Conservation (phyloP, 2,329 filamentous ascomycete species). For the Fusarium coicis region DNA sequence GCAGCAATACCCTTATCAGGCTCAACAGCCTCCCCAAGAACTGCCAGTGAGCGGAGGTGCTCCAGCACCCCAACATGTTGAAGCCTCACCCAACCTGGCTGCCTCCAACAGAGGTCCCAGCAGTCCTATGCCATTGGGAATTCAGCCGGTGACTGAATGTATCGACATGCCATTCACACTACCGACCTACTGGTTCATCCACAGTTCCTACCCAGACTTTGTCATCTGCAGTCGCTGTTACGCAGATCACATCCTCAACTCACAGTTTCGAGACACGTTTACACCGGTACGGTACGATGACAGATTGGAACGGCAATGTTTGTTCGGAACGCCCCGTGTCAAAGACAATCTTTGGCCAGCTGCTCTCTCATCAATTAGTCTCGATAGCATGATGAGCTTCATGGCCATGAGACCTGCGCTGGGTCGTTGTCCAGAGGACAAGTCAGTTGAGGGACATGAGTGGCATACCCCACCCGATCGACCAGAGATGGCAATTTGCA, state of each 20-base stretch:
- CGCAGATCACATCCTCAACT: not conserved
- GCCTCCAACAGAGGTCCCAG: not conserved
- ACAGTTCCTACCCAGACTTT: not conserved
- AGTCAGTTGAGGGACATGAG: not conserved
- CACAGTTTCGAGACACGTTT: not conserved
- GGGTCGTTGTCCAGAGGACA: not conserved
- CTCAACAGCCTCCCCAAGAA: not conserved
- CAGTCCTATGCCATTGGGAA: not conserved
- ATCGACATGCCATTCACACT: not conserved
- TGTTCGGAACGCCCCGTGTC: not conserved
- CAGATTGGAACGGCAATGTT: not conserved
- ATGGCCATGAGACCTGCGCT: not conserved
- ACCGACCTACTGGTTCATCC: not conserved
- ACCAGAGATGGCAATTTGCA: not conserved
- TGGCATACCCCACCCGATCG: not conserved
- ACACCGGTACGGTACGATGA: not conserved
- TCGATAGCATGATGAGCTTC: not conserved
- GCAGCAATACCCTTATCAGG: not conserved
- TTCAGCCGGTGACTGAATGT: not conserved
- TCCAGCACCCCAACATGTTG: too few species aligned
- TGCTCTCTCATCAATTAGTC: not conserved
- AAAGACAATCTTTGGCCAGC: not conserved
- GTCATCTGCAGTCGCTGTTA: not conserved
- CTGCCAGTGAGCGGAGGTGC: not conserved
- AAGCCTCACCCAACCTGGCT: rapidly evolving